phyloP scores from a whole-genome alignment of 352 stramenopile species.

The Globisporangium mamillatum region DNA sequence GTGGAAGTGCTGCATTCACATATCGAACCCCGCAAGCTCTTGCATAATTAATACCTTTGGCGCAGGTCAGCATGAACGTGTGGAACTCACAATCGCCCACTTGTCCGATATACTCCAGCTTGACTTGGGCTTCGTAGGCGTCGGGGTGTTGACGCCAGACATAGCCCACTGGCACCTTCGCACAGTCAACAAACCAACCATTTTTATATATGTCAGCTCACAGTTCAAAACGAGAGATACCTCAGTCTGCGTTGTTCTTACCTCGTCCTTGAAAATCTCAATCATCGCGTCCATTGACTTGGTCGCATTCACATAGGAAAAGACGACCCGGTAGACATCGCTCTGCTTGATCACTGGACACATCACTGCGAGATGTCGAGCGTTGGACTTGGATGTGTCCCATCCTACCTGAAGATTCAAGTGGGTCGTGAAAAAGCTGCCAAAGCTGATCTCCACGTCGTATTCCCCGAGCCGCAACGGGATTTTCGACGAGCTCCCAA shows the following conservation, averaged over 20 bases:
- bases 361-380: constrained; percentile 36
- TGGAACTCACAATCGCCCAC: constrained; percentile 40
- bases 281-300: constrained; percentile 44
- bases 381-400: constrained; percentile 24
- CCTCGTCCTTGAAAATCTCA: constrained; percentile 38
- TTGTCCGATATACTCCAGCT: constrained; percentile 25
- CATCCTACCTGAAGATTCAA: constrained; percentile 34
- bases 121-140: constrained; percentile 21
- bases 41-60: constrained; percentile 15
- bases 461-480: constrained; percentile 50
- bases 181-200: neutral
- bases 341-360: constrained; percentile 25
- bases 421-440: constrained; percentile 25
- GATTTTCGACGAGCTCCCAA: constrained; percentile 29
- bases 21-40: no score
- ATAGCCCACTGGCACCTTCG: constrained; percentile 11
- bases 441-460: constrained; percentile 23
- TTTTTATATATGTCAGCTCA: neutral
- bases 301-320: constrained; percentile 37
- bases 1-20: neutral
- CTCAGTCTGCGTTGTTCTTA: constrained; percentile 7
- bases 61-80: constrained; percentile 30
- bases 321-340: constrained; percentile 38
- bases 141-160: constrained; percentile 19
- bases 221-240: neutral